Evolutionary conservation across 805 yeast species (phyloP), one percentile per base, ranked within the genome.

Genomic region (Zygosaccharomyces lentus): DNA sequence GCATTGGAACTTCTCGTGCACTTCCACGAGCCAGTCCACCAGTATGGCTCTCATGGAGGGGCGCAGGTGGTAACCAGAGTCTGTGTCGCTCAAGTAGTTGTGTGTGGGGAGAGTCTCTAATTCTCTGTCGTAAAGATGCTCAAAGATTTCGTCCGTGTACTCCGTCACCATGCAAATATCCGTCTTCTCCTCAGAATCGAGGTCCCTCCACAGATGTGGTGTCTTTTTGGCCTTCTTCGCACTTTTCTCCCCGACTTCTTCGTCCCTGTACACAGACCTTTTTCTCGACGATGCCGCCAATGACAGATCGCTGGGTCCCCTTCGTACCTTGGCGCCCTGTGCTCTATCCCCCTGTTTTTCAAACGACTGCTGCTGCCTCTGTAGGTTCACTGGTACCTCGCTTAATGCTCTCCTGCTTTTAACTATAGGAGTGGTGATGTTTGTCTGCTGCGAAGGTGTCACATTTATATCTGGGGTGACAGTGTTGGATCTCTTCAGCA

Each of bases 11-110:
- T 87, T 77, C 54, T 81, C 72, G 69, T 88, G 96, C 63, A 89
- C 90, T 62, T 87, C 95, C 9, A 87, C 87, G 54, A 89, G 73
- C 97, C 97, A 89, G 67, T 90, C 96, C n/a, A 89, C 87, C 48
- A 89, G 70, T 43, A 89, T 85, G 6, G 88, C 82, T 54, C 97
- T 77, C 85, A 86, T 84, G 50, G 80, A 78, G 46, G 96, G 95
- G 57, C 84, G 80, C 55, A 87, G 66, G 49, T 80, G 80, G 49
- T 80, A 80, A 62, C 82, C 86, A 65, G 80, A 74, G 8, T 58
- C 52, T n/a, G 29, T 31, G 27, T 56, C 59, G 50, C 69, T 72
- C 30, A 86, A 66, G 62, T 86, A 87, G 53, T 79, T 76, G n/a
- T 84, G 66, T 53, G 78, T 82, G 2, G 89, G 95, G 55, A 83